Base-by-base conservation (phyloP, 345 rosid species). In the Pistacia vera region DNA sequence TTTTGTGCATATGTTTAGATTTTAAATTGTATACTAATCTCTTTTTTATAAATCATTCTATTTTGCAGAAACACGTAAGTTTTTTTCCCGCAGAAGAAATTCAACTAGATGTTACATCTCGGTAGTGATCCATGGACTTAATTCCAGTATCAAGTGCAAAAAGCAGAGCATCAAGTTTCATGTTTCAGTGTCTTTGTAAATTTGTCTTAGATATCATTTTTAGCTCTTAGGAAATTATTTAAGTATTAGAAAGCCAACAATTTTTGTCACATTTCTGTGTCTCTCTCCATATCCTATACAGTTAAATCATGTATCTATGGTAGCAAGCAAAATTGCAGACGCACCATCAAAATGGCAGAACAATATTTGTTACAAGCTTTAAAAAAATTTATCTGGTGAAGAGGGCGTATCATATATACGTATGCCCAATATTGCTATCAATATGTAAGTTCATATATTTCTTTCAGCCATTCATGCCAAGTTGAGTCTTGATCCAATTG, bases 31-130 rank as follows among this genome's bases (percentile, higher is more conserved):
- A 57, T 41, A 3, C 8, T 13, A 54, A 63, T 35, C 18, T 41
- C 8, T 12, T n/a, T 25, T 25, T 60, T 48, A 38, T 48, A 13
- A 20, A 33, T n/a, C 17, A 14, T 55, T 3, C 22, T 38, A 60
- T 25, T 70, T 33, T 79, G 86, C 89, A 86, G 89, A 82, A 73
- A 61, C 79, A 70, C 16, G 87, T 82, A 61, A 86, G 82, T 70
- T 83, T 86, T 61, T 54, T 41, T 61, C 59, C 71, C 12, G 20
- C 65, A 67, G 75, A 72, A 3, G 79, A 69, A 66, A 22, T 75
- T 72, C 82, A 20, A 17, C 48, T 66, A 33, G 71, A 30, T 4
- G 54, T 52, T 17, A 41, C 74, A 25, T 68, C 77, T 44, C 70
- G 49, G 35, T 60, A 56, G 73, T 51, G 46, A 71, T 72, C 68